Evolutionary conservation across 2,329 filamentous ascomycete genomes (phyloP).

Genomic region (Amphichorda felina): DNA sequence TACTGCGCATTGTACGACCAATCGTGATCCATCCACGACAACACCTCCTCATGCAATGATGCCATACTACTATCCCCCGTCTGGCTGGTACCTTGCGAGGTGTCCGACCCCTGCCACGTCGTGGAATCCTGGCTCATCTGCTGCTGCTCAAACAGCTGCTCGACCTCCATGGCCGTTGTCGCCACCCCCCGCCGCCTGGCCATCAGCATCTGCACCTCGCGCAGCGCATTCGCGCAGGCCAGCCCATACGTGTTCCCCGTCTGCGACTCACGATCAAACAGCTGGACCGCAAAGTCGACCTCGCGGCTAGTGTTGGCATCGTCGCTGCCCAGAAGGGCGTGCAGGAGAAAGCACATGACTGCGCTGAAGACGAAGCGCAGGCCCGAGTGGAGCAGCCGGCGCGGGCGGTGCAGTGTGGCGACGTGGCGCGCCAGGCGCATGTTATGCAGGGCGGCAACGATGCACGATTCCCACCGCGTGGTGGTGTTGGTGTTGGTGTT

Average conservation of each 20-base stretch:
- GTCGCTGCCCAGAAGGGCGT: conserved; percentile 17
- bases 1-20: conserved; percentile 10
- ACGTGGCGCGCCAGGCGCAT: conserved; percentile 29
- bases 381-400: conserved; percentile 29
- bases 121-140: not conserved
- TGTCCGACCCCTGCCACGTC: conserved; percentile 5
- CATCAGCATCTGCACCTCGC: conserved; percentile 19
- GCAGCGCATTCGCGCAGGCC: conserved; percentile 24
- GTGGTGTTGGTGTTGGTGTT: no score
- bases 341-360: conserved; percentile 32
- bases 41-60: conserved; percentile 21
- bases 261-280: conserved; percentile 26
- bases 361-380: conserved; percentile 39
- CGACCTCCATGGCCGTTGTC: conserved; percentile 2
- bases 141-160: conserved; percentile 1
- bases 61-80: conserved; percentile 9
- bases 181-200: not conserved
- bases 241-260: conserved; percentile 23
- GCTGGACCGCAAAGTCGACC: conserved; percentile 26
- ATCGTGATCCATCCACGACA: conserved; percentile 24
- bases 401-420: conserved; percentile 19
- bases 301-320: conserved; percentile 13
- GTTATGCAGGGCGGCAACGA: conserved; percentile 30
- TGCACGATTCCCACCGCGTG: conserved; percentile 3
- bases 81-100: not conserved